Base-by-base conservation (phyloP, 805 yeast genomes). In the Metschnikowia rubicola region DNA sequence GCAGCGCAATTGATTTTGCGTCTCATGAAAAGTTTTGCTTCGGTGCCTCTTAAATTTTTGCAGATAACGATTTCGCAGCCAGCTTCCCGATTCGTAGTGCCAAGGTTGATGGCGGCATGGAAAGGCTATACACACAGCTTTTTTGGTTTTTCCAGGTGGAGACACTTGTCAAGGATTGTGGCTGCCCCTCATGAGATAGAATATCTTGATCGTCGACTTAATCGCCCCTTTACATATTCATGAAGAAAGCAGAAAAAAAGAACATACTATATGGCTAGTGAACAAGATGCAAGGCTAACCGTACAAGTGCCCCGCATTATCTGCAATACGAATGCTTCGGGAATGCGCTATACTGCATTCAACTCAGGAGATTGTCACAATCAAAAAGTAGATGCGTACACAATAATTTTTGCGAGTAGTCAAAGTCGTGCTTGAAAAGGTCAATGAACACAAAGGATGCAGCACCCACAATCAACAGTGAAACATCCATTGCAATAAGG, bases 321-420 rank as follows among this genome's bases (percentile, higher is more conserved):
- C 29, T 17, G 29, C 9, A 8, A 29, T 10, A 17, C 10, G 10
- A 10, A 28, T 30, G 13, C 35, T n/a, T 30, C 17, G 17, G 11
- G 34, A 30, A 32, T 21, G 46, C 41, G 41, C 41, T 43, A 37
- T 42, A 37, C 41, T 43, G 46, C 46, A 37, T 29, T 8, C 8
- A 32, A 10, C 26, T 21, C 26, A 4, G 26, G 7, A 7, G 17
- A 34, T 12, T 10, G 19, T 10, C 19, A 10, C 10, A 6, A 13
- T 34, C 17, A 3, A 34, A 9, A n/a, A 34, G 15, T 34, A 34
- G 15, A 34, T 10, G n/a, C 37, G 12, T 15, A 34, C 34, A 31
- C 34, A 21, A 21, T 21, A 3, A 3, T 21, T 21, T 21, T 21
- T 21, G 7, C 26, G 26, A 21, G 26, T 21, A 4, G 6, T 15